Percentiles rank a stretch among this genome's conserved stretches.
These are phyloP conservation scores for Anaeramoeba ignava DNA, from an alignment of 78 protist species.

Conservation along the genomic window DNA sequence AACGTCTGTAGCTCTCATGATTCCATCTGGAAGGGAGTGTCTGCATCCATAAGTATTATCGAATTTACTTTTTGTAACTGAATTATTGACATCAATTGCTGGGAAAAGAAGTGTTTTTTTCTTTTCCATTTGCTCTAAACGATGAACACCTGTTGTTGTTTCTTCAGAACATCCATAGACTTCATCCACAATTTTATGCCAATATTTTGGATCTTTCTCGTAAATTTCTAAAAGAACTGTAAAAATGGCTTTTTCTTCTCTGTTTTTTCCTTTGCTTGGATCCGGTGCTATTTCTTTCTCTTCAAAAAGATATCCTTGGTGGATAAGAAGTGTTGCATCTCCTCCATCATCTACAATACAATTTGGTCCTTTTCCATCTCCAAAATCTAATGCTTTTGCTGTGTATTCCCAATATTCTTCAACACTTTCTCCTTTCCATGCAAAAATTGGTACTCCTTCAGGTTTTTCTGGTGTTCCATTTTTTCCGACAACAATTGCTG, in stretches of 20 bases:
- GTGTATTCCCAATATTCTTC: constrained; percentile 95
- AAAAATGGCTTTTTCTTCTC: constrained; percentile 27
- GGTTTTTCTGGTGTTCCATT: constrained; percentile 30
- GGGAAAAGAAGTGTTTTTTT: constrained; percentile 80
- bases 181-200: constrained; percentile 41
- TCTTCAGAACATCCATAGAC: constrained; percentile 95
- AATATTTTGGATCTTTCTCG: constrained; percentile 39
- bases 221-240: constrained; percentile 17
- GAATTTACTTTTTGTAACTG: constrained; percentile 96
- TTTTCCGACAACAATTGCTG: constrained; percentile 93
- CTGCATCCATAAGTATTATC: constrained; percentile 98
- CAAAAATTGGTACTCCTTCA: constrained; percentile 24
- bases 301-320: constrained; percentile 70
- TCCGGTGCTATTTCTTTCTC: constrained; percentile 19
- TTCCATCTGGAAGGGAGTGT: constrained; percentile 94
- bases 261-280: constrained; percentile 28
- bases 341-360: constrained; percentile 86
- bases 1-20: constrained; percentile 97
- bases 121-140: constrained; percentile 74
- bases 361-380: neutral
- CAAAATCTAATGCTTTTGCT: constrained; percentile 65
- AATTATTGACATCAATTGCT: constrained; percentile 98
- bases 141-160: constrained; percentile 99
- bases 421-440: constrained; percentile 98
- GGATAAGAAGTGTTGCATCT: constrained; percentile 90